Conservation (phyloP, 345 rosid species). For the Eucalyptus pauciflora region DNA sequence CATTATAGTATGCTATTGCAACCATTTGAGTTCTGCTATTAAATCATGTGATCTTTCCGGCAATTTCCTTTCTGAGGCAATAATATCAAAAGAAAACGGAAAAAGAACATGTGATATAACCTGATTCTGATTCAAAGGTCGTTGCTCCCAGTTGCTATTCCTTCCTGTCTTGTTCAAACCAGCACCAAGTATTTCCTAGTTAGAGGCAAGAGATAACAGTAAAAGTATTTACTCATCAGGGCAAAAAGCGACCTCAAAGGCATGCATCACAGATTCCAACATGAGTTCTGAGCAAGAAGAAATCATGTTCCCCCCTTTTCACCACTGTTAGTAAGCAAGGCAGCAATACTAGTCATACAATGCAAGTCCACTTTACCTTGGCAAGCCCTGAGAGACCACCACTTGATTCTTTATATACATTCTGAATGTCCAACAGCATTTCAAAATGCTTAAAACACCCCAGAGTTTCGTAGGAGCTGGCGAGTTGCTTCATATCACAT, state of each 20-base stretch:
- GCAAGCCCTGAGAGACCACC: conserved; percentile 89
- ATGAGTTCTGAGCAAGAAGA: neutral
- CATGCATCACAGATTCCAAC: neutral
- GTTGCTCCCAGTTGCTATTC: conserved; percentile 77
- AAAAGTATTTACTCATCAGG: neutral
- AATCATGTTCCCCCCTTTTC: neutral
- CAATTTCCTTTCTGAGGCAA: neutral
- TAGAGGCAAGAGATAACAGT: neutral
- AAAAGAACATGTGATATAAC: conserved; percentile 1
- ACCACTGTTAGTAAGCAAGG: neutral
- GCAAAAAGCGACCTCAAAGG: neutral
- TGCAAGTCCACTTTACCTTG: conserved; percentile 25
- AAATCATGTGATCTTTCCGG: neutral
- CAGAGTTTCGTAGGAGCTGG: conserved; percentile 55
- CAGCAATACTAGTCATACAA: neutral
- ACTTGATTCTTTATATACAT: conserved; percentile 44
- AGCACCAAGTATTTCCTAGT: conserved; percentile 77
- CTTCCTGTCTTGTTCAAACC: conserved; percentile 85
- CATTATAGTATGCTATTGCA: neutral
- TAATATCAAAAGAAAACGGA: neutral
- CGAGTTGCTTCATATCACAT: conserved; percentile 59
- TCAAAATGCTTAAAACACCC: conserved; percentile 74
- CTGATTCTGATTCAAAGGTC: conserved; percentile 71
- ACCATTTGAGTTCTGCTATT: neutral
- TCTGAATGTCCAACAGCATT: conserved; percentile 78